Base-by-base conservation (phyloP, 176 grass and related monocot genomes). In the Lolium perenne region DNA sequence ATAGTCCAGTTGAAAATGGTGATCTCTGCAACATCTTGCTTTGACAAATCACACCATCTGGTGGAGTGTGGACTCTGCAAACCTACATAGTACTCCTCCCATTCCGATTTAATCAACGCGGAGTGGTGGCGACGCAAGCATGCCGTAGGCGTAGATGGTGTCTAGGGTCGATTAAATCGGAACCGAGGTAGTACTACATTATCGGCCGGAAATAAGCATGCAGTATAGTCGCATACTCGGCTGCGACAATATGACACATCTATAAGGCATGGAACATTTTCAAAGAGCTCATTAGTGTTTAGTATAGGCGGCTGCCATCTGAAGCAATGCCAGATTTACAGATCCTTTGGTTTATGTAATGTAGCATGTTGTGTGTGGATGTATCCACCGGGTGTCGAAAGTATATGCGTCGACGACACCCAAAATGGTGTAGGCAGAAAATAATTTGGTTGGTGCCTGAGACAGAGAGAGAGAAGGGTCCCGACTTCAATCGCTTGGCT, bases 381-480 rank as follows among this genome's bases (percentile, higher is more conserved):
- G 61, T 35, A 35, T 35, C 32, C 32, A 35, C 32, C 32, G 32
- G 32, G 6, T 69, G 46, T 60, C 4, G 45, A 15, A 38, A 29
- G 32, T 35, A 10, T 25, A 79, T 72, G 20, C 9, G 65, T 41
- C 18, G 48, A 57, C 9, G 29, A 61, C 32, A 67, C 77, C 84
- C 45, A 66, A 82, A 65, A 65, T 82, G 51, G 82, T 21, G 65
- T 88, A 70, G 77, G 0, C 81, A 78, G 71, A 74, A 84, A 83
- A 87, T 87, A 61, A 91, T 85, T 79, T 23, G 32, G 92, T 84
- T 90, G 91, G 84, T 83, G 91, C 78, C 1, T 45, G 85, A 67
- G 86, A 82, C 78, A 75, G 90, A 77, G 86, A 41, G 68, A 71
- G 60, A 61, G 51, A 71, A 71, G 79, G 54, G 82, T 89, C 82